Conservation (phyloP, 108 stramenopile genomes). For the Stephanodiscus minutulus region DNA sequence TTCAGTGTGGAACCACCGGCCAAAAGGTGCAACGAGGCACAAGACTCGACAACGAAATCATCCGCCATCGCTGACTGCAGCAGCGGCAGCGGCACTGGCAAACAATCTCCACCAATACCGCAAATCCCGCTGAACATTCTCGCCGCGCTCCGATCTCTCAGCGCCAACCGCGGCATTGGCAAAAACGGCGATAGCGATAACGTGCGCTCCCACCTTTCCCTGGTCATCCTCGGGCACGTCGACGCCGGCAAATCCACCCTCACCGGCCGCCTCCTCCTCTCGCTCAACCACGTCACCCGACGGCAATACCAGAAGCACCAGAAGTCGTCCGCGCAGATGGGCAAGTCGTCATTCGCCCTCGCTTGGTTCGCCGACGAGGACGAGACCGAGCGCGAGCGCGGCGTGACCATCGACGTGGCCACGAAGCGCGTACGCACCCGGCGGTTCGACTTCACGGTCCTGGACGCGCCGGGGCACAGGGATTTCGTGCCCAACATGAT, state of each 20-base stretch:
- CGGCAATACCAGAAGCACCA: constrained; percentile 66
- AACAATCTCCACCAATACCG: constrained; percentile 12
- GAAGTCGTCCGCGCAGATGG: constrained; percentile 55
- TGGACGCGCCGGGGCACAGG: constrained; percentile 66
- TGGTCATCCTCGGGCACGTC: constrained; percentile 59
- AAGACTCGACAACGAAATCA: neutral
- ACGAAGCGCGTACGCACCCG: constrained; percentile 49
- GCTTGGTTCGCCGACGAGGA: constrained; percentile 82
- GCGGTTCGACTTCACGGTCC: constrained; percentile 41
- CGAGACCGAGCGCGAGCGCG: constrained; percentile 69
- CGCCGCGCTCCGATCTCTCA: constrained; percentile 24
- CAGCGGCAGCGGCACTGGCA: neutral
- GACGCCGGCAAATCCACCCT: constrained; percentile 87
- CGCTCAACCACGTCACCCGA: constrained; percentile 59
- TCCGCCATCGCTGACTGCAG: neutral
- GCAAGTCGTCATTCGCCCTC: constrained; percentile 76
- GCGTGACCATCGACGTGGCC: constrained; percentile 79
- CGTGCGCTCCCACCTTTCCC: constrained; percentile 43
- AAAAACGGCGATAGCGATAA: neutral
- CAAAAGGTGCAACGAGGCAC: neutral
- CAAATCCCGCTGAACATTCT: constrained; percentile 24
- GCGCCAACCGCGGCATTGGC: neutral
- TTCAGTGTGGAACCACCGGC: constrained; percentile 18
- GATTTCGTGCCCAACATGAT: constrained; percentile 62
- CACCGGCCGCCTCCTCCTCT: constrained; percentile 71